Conservation (phyloP, 805 yeast genomes). For the Hanseniaspora mollemarum region DNA sequence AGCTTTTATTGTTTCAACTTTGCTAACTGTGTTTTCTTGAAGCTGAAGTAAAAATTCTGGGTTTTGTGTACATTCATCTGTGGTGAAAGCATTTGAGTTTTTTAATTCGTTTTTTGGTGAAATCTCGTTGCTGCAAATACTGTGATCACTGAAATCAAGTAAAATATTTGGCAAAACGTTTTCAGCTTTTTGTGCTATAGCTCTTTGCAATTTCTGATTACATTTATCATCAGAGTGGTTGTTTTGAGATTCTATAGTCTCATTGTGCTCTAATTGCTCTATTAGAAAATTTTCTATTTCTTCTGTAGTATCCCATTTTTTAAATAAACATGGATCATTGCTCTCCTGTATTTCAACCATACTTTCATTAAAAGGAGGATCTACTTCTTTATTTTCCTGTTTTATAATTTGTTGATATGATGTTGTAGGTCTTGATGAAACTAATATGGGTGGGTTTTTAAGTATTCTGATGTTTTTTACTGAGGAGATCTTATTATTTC, state of each 20-base stretch:
- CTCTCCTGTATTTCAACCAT: neutral
- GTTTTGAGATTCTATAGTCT: neutral
- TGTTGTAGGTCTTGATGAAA: constrained; percentile 10
- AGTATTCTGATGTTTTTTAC: constrained; percentile 1
- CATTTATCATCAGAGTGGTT: no score
- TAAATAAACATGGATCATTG: neutral
- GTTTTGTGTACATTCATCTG: neutral
- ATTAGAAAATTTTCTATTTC: constrained; percentile 11
- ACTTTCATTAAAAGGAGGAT: neutral
- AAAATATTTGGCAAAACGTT: neutral
- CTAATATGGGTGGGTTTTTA: constrained; percentile 3
- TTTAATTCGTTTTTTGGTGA: no score
- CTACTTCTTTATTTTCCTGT: neutral
- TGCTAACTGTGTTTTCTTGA: neutral
- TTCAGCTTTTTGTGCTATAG: neutral
- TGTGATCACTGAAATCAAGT: neutral
- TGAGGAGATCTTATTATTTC: neutral
- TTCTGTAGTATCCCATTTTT: neutral
- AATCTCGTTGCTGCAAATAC: neutral
- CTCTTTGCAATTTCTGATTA: no score
- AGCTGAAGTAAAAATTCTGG: neutral
- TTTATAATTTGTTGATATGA: neutral
- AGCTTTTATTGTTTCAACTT: neutral
- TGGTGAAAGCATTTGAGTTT: no score
- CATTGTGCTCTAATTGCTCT: neutral